A percentile compares a stretch with the other conserved stretches of the same genome.
These are phyloP conservation scores for Cardiospermum halicacabum DNA, from an alignment of 345 rosid species.

Conservation along the genomic window DNA sequence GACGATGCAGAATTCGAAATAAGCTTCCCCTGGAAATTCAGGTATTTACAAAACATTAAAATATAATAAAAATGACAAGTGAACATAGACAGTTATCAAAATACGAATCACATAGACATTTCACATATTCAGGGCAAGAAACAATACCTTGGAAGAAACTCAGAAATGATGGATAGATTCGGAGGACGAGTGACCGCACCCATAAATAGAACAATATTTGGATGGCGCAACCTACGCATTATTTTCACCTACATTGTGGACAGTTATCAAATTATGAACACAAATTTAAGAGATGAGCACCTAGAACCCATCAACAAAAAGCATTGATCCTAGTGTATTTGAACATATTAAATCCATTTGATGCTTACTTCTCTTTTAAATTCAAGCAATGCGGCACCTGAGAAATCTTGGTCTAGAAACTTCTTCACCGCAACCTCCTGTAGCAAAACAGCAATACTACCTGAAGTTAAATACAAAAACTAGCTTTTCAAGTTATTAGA, in stretches of 20 bases:
- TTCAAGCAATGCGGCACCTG: slow-evolving; percentile 95
- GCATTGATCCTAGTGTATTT: not conserved
- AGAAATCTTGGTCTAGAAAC: slow-evolving; percentile 98
- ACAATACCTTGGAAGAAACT: slow-evolving; percentile 89
- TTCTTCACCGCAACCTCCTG: slow-evolving; percentile 99
- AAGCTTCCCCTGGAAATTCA: slow-evolving; percentile 79
- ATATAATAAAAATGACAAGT: not conserved
- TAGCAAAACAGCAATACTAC: slow-evolving; percentile 28
- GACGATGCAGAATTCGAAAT: slow-evolving; percentile 87
- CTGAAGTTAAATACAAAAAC: slow-evolving; percentile 17
- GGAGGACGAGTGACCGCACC: slow-evolving; percentile 99
- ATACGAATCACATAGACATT: slow-evolving; percentile 1
- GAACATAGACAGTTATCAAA: slow-evolving; percentile 6
- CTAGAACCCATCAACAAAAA: slow-evolving; percentile 2
- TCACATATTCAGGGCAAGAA: slow-evolving; percentile 4
- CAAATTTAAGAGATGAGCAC: not conserved
- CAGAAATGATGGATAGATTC: slow-evolving; percentile 90
- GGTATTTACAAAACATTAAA: slow-evolving; percentile 17
- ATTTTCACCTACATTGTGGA: slow-evolving; percentile 66
- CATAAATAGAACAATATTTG: slow-evolving; percentile 94
- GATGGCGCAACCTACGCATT: slow-evolving; percentile 98
- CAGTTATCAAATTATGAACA: slow-evolving; percentile 6
- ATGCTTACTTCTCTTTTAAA: slow-evolving; percentile 95
- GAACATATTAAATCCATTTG: slow-evolving; percentile 10
- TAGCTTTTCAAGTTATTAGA: slow-evolving; percentile 5